These are phyloP conservation scores for Venturia aucupariae DNA, from an alignment of 2,329 filamentous ascomycete species.

Conservation along the genomic window DNA sequence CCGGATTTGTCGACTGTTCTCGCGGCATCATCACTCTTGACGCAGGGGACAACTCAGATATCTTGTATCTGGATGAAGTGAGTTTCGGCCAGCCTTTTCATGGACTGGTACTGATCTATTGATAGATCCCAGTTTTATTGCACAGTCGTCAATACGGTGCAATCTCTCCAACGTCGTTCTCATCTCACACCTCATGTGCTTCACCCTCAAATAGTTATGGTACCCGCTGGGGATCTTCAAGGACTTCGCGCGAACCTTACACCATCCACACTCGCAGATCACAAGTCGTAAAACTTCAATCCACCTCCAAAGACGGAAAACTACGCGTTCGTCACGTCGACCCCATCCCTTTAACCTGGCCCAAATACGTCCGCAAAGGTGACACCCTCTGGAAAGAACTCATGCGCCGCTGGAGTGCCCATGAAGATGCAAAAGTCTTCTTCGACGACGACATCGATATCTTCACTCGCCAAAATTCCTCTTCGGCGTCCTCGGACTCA, in stretches of 20 bases:
- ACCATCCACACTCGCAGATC: neutral
- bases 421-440: neutral
- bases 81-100: neutral
- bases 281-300: neutral
- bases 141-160: neutral
- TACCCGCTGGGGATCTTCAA: neutral
- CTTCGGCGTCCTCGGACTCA: neutral
- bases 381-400: conserved; percentile 8
- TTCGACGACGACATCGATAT: neutral
- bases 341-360: neutral
- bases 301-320: neutral
- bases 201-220: neutral
- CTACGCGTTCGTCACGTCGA: neutral
- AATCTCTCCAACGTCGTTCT: neutral
- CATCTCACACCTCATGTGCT: neutral
- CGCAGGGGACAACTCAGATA: neutral
- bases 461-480: neutral
- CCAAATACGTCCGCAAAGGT: conserved; percentile 1
- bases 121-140: neutral
- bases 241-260: neutral
- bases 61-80: neutral
- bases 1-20: neutral
- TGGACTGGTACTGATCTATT: neutral
- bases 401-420: neutral
- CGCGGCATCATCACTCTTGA: neutral